Base-by-base conservation (phyloP, 345 rosid genomes). In the Excoecaria agallocha region DNA sequence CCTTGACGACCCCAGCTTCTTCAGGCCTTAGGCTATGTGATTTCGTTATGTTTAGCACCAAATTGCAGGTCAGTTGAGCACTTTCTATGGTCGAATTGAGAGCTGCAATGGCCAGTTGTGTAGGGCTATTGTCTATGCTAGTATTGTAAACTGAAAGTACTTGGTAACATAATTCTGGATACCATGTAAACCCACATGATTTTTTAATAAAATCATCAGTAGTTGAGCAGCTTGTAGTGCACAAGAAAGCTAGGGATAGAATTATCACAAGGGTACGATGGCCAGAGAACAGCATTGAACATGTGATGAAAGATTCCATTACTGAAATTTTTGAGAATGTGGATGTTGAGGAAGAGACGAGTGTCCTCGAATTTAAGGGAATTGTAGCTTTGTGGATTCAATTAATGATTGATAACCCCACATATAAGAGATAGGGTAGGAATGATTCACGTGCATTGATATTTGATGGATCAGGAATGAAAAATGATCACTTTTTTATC, bases 141-240 rank as follows among this genome's bases (percentile, higher is more conserved):
- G 16, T 43, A 11, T 81, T 82, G 52, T 82, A 77, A 55, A 79
- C 35, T 25, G 78, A 82, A 64, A 86, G 87, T 3, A 78, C 73
- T 60, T 60, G 61, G 82, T 75, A 82, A 72, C 89, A 82, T 17
- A 84, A 51, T 10, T 72, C 81, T 0, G 86, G 85, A 55, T 80
- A 86, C 68, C 68, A 48, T 37, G 89, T 82, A 52, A 52, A 64
- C 61, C 76, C 74, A 61, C 89, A 86, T 20, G 87, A 75, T 8
- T 25, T 59, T 80, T 71, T 80, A 9, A 80, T 76, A 15, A 58
- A 80, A 51, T 70, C 39, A 13, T 22, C 43, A 10, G 72, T 24
- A 45, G 22, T n/a, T 0, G 43, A 13, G 19, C 41, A n/a, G 37
- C 30, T 65, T 41, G 55, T 13, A 10, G 11, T 20, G 67, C 3